These are phyloP conservation scores for Maudiozyma bulderi DNA, from an alignment of 805 yeast species.

Conservation along the genomic window DNA sequence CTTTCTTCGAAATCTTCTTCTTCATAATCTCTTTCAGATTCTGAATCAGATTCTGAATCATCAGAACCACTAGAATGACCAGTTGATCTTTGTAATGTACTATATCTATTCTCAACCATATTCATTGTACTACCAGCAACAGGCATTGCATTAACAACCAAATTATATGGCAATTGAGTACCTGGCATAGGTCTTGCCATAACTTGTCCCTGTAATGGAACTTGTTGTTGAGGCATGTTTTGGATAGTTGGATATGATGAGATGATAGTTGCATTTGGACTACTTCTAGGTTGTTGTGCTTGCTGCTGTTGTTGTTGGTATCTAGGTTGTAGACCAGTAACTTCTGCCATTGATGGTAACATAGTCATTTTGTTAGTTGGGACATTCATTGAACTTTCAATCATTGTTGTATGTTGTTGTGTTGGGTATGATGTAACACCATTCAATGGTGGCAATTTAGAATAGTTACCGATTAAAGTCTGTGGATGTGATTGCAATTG, in stretches of 20 bases:
- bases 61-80: not conserved
- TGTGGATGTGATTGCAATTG: not conserved
- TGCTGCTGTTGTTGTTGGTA: not conserved
- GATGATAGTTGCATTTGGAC: not conserved
- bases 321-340: constrained; percentile 4
- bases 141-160: not conserved
- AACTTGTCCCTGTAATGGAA: too few species aligned
- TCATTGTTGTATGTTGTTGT: not conserved
- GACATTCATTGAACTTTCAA: too few species aligned
- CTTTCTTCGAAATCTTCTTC: constrained; percentile 10
- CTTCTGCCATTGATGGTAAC: constrained; percentile 1
- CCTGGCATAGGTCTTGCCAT: too few species aligned
- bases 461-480: not conserved
- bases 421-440: too few species aligned
- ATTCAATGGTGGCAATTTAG: constrained; percentile 2
- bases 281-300: too few species aligned
- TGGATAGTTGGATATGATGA: not conserved
- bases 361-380: not conserved
- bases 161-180: not conserved
- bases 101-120: constrained; percentile 6
- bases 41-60: constrained; percentile 1
- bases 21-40: constrained; percentile 5
- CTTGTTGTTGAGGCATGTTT: not conserved
- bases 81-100: constrained; percentile 16
- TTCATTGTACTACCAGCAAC: constrained; percentile 1